Base-by-base conservation (phyloP, 805 yeast species). In the Ascoidea asiatica region DNA sequence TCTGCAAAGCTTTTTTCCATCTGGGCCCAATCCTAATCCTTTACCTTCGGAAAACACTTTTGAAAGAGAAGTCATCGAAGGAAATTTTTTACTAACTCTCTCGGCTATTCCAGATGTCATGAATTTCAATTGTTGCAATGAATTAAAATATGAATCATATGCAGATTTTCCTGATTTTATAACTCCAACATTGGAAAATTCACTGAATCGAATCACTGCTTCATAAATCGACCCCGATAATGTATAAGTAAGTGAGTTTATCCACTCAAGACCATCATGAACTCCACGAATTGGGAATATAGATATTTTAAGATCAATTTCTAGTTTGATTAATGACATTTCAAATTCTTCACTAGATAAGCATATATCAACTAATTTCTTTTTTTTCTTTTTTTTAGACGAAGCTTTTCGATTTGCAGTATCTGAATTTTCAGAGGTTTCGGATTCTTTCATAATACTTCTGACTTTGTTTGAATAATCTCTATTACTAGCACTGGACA, bases 231-330 rank as follows among this genome's bases (percentile, higher is more conserved):
- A 63, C 15, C 61, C 56, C 0, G 77, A 67, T 5, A 81, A 66
- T 0, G 86, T 67, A 50, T 77, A 72, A 0, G 83, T 63, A 49
- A 79, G 68, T 15, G 79, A 70, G 40, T 65, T 70, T 15, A 80
- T 53, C 77, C 85, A 77, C 4, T 61, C 66, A 1, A 66, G 45
- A 1, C 72, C 59, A 42, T 78, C 84, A 41, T 57, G 65, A 5
- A 55, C 53, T 40, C 65, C 73, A 59, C 64, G 67, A 1, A 72
- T 66, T 15, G 69, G 72, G 51, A 77, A 76, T 1, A 78, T 55
- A 49, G 75, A 76, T 19, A 74, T 57, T 3, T 70, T 69, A 50
- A 65, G 51, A 29, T 63, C 52, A 5, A 79, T 58, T 55, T 78
- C 79, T 6, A 72, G 57, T 36, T 65, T 64, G 13, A 69, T 57